A percentile compares a stretch with the other conserved stretches of the same genome.
Evolutionary conservation across 2,329 filamentous ascomycete genomes (phyloP).

Genomic region (Botrytis tulipae): DNA sequence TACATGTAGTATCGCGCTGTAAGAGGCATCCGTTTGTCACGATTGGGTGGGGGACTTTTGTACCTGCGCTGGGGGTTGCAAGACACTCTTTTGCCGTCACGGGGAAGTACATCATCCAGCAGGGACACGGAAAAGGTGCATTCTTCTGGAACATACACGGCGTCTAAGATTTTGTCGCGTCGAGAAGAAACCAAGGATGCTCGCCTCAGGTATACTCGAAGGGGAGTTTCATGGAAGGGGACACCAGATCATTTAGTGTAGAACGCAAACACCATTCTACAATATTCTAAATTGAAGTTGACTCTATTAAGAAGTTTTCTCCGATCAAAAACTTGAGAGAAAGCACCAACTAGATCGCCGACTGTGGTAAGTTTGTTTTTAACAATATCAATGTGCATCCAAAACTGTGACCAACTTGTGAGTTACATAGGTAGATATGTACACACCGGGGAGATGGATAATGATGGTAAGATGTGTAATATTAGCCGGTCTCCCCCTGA

Average conservation of each 20-base stretch:
- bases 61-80: slow-evolving; percentile 13
- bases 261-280: neutral
- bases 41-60: slow-evolving; percentile 14
- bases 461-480: neutral
- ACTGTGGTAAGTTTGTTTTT: neutral
- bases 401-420: neutral
- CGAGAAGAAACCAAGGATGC: neutral
- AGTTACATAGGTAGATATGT: neutral
- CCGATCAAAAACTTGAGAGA: neutral
- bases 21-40: neutral
- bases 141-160: slow-evolving; percentile 20
- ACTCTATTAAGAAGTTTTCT: neutral
- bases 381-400: neutral
- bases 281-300: neutral
- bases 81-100: neutral
- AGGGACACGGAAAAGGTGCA: neutral
- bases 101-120: neutral
- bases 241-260: neutral
- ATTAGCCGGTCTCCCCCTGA: neutral
- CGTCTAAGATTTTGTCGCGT: slow-evolving; percentile 11
- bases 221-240: slow-evolving; percentile 4
- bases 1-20: neutral
- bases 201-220: slow-evolving; percentile 6
- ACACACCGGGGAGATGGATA: neutral
- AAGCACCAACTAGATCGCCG: slow-evolving; percentile 2